phyloP scores from a whole-genome alignment of 2,329 filamentous ascomycete species.

The Xylaria sp. region DNA sequence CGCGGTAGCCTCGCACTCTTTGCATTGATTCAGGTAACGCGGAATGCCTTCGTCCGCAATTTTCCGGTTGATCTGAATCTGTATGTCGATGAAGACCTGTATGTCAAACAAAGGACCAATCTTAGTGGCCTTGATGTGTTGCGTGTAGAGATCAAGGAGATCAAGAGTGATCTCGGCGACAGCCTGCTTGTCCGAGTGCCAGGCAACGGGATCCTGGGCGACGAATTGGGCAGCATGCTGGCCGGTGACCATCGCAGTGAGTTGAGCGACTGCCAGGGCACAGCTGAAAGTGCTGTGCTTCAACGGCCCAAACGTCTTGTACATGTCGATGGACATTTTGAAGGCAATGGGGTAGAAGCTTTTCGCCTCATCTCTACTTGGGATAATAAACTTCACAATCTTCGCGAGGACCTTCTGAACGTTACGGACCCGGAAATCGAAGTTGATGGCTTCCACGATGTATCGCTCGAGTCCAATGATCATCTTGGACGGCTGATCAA shows the following conservation, averaged over 20 bases:
- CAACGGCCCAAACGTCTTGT: slow-evolving; percentile 88
- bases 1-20: slow-evolving; percentile 49
- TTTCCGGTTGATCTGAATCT: slow-evolving; percentile 85
- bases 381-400: slow-evolving; percentile 43
- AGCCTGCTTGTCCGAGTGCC: slow-evolving; percentile 49
- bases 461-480: slow-evolving; percentile 89
- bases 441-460: slow-evolving; percentile 89
- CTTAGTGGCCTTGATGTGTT: slow-evolving; percentile 74
- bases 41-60: slow-evolving; percentile 64
- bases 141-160: slow-evolving; percentile 88
- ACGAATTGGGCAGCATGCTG: slow-evolving; percentile 54
- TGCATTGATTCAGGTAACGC: slow-evolving; percentile 65
- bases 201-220: slow-evolving; percentile 53
- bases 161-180: slow-evolving; percentile 83
- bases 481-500: slow-evolving; percentile 76
- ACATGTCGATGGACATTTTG: slow-evolving; percentile 83
- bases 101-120: slow-evolving; percentile 73
- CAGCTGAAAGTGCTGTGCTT: slow-evolving; percentile 89
- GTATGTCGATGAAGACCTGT: slow-evolving; percentile 80
- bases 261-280: slow-evolving; percentile 79
- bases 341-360: slow-evolving; percentile 71
- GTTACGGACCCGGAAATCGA: slow-evolving; percentile 89
- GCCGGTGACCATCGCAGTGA: slow-evolving; percentile 71
- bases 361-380: slow-evolving; percentile 44
- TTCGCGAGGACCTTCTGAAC: slow-evolving; percentile 86